Percentiles rank a stretch among this genome's conserved stretches.
These are phyloP conservation scores for Lactifluus subvellereus DNA, from an alignment of 768 basidiomycete genomes.

Conservation along the genomic window DNA sequence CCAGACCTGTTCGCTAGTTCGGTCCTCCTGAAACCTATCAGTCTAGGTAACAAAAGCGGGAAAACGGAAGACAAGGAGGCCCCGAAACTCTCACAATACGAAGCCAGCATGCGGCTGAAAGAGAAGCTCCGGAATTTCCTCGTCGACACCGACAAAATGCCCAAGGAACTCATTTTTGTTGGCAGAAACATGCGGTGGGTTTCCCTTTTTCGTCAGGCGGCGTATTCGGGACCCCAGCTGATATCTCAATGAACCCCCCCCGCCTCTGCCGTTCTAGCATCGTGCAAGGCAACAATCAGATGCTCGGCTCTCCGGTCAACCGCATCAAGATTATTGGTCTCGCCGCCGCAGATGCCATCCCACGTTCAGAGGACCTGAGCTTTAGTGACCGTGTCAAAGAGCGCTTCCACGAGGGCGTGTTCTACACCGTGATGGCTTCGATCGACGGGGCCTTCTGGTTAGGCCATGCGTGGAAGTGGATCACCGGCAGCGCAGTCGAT, in stretches of 20 bases:
- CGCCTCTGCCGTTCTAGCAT: conserved; percentile 26
- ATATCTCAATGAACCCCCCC: no score
- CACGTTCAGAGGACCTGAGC: conserved; percentile 39
- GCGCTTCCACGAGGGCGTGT: conserved; percentile 55
- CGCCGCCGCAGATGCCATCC: conserved; percentile 69
- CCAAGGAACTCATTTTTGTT: conserved; percentile 69
- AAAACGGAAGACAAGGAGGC: no score
- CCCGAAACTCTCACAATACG: conserved; percentile 36
- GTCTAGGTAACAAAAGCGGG: conserved; percentile 24
- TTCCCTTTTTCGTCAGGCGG: conserved; percentile 3
- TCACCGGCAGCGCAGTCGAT: background rate
- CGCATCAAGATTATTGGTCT: conserved; percentile 84
- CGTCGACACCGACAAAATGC: conserved; percentile 70
- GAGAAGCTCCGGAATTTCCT: conserved; percentile 61
- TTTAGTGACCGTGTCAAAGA: conserved; percentile 42
- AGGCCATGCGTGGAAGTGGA: conserved; percentile 11
- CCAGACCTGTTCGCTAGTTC: conserved; percentile 73
- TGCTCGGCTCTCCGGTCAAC: conserved; percentile 81
- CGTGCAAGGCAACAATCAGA: conserved; percentile 64
- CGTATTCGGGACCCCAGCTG: no score
- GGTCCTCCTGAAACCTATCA: conserved; percentile 59
- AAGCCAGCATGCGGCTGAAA: conserved; percentile 64
- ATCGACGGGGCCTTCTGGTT: conserved; percentile 72
- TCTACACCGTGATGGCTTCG: conserved; percentile 56
- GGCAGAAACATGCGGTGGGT: conserved; percentile 67